These are phyloP conservation scores for Cladosporium sp. DNA, from an alignment of 2,329 filamentous ascomycete genomes.

Conservation along the genomic window DNA sequence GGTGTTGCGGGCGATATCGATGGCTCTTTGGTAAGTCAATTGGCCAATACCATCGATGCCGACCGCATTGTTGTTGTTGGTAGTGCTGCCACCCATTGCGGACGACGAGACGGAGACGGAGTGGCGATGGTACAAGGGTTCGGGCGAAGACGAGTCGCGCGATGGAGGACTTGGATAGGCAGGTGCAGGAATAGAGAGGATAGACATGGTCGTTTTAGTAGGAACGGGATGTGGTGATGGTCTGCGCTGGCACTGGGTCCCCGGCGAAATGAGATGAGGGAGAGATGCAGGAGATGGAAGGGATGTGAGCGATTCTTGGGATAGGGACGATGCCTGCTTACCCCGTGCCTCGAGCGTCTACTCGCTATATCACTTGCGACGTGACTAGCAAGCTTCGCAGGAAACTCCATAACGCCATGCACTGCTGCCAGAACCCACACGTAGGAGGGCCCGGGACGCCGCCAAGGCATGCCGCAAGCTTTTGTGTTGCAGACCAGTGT, in stretches of 20 bases:
- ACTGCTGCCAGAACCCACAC: constrained; percentile 17
- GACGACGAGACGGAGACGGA: constrained; percentile 20
- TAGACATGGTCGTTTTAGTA: constrained; percentile 20
- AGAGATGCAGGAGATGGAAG: constrained; percentile 18
- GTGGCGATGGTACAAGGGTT: constrained; percentile 21
- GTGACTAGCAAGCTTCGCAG: constrained; percentile 22
- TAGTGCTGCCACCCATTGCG: constrained; percentile 43
- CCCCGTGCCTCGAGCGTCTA: constrained; percentile 21
- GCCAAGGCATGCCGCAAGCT: constrained; percentile 20
- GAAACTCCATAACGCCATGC: constrained; percentile 12
- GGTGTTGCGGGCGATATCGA: constrained; percentile 75
- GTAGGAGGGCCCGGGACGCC: constrained; percentile 12
- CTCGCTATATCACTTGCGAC: constrained; percentile 22
- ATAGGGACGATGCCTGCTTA: constrained; percentile 21
- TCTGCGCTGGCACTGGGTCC: constrained; percentile 20
- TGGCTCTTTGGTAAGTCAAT: constrained; percentile 63
- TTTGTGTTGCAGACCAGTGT: constrained; percentile 17
- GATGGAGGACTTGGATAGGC: constrained; percentile 35
- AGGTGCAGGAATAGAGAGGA: constrained; percentile 26
- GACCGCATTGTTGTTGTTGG: constrained; percentile 37
- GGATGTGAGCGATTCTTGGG: constrained; percentile 19
- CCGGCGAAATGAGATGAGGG: constrained; percentile 14
- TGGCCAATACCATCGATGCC: constrained; percentile 40
- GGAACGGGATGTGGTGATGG: constrained; percentile 16
- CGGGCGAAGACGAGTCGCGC: constrained; percentile 26